phyloP scores from a whole-genome alignment of 768 basidiomycete species.

The Rhodotorula kratochvilovae region DNA sequence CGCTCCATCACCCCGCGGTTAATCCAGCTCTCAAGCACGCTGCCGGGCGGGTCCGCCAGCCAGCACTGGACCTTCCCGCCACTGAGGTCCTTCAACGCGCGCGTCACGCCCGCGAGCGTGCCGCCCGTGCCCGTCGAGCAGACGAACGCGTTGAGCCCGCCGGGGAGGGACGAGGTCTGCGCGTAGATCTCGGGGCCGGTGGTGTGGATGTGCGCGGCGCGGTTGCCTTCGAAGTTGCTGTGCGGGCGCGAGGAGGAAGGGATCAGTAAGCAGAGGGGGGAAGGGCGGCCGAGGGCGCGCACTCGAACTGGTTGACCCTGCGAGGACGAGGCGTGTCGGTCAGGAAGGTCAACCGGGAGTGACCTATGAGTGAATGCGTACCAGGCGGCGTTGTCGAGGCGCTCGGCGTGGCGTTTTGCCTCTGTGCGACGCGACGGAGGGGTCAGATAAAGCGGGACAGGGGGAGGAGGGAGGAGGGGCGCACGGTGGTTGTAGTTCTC shows the following conservation, averaged over 20 bases:
- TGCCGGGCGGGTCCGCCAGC: conserved; percentile 96
- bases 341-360: not conserved
- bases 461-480: not conserved
- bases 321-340: not conserved
- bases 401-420: conserved; percentile 77
- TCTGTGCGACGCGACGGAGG: conserved; percentile 45
- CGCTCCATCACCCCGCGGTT: conserved; percentile 70
- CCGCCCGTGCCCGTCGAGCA: conserved; percentile 95
- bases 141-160: conserved; percentile 79
- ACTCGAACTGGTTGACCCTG: conserved; percentile 69
- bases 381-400: conserved; percentile 73
- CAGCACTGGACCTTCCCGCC: conserved; percentile 74
- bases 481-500: conserved; percentile 89
- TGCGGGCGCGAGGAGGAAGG: not conserved
- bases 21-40: conserved; percentile 78
- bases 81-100: conserved; percentile 76
- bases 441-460: not conserved
- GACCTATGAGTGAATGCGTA: conserved; percentile 52
- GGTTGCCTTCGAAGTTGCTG: conserved; percentile 60
- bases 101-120: conserved; percentile 83
- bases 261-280: not conserved
- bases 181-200: conserved; percentile 98
- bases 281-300: not conserved
- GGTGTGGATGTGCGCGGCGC: conserved; percentile 74
- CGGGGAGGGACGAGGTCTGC: conserved; percentile 59